These are phyloP conservation scores for Cyanidium caldarium DNA, from an alignment of 23 red algal genomes.

Conservation along the genomic window DNA sequence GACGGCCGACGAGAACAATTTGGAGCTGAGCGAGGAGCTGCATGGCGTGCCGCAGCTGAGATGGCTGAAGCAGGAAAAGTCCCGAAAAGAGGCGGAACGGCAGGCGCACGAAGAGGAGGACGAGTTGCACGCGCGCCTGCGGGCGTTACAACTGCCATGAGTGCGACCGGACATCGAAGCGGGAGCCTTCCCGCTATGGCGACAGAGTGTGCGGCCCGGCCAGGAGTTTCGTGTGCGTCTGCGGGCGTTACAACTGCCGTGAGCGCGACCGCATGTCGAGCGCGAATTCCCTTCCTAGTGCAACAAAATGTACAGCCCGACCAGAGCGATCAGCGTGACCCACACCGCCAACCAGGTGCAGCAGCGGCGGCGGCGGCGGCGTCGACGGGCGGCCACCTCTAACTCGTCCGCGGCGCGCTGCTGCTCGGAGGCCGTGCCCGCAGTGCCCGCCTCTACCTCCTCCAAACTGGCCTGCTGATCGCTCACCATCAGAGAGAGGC, in stretches of 20 bases:
- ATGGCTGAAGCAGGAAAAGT: not conserved
- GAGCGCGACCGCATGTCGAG: too few relatives aligned
- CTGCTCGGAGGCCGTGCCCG: not conserved
- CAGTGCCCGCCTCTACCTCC: not conserved
- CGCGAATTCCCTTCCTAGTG: too few relatives aligned
- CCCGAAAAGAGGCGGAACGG: not conserved
- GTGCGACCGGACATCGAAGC: too few relatives aligned
- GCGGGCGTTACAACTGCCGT: not conserved
- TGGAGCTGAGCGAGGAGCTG: constrained; percentile 8
- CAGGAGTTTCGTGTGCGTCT: not conserved
- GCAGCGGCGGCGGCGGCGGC: not conserved
- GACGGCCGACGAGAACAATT: constrained; percentile 23
- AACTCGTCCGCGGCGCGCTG: not conserved
- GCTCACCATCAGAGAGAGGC: not conserved
- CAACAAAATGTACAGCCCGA: not conserved
- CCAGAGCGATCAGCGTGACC: not conserved
- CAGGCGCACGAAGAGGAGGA: not conserved
- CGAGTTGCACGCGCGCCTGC: not conserved
- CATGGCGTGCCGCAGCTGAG: not conserved
- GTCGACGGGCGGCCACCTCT: not conserved
- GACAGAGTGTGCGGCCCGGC: too few relatives aligned
- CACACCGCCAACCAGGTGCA: not conserved
- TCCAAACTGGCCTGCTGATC: not conserved
- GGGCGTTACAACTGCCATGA: not conserved
- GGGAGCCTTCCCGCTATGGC: too few relatives aligned